phyloP scores from a whole-genome alignment of 78 protist genomes.

The Trichosphaerium sp. region DNA sequence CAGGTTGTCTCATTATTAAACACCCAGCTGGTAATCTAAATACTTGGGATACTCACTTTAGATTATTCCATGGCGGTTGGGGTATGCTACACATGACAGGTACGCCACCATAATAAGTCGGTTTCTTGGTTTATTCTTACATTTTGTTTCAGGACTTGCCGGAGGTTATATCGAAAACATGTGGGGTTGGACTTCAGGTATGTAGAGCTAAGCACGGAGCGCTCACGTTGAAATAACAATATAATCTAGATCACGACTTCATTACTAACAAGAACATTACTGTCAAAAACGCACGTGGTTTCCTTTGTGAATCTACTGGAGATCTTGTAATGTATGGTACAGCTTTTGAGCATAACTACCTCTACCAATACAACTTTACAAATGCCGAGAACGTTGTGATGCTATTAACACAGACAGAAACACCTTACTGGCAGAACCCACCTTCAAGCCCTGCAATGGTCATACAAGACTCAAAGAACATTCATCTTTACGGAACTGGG shows the following conservation, averaged over 20 bases:
- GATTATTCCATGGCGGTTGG: too few relatives aligned
- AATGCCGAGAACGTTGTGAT: background rate
- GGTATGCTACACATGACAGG: too few relatives aligned
- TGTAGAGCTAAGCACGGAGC: background rate
- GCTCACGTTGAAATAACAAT: background rate
- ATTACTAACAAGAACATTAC: background rate
- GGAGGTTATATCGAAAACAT: background rate
- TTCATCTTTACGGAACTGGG: too few relatives aligned
- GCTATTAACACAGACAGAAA: background rate
- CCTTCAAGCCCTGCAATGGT: background rate
- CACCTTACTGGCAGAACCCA: background rate
- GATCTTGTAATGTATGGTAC: background rate
- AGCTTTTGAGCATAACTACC: background rate
- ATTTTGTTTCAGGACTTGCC: too few relatives aligned
- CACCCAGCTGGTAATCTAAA: too few relatives aligned
- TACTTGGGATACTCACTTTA: background rate
- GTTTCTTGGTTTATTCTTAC: too few relatives aligned
- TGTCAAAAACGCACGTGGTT: background rate
- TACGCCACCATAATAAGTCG: too few relatives aligned
- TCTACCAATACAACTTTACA: background rate
- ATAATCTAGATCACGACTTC: background rate
- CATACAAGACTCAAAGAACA: too few relatives aligned
- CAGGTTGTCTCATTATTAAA: too few relatives aligned
- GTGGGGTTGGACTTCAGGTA: conserved; percentile 1
- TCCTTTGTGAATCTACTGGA: background rate